Evolutionary conservation across 1,284 basidiomycete species (phyloP).

Genomic region (Ceratobasidium sp.): DNA sequence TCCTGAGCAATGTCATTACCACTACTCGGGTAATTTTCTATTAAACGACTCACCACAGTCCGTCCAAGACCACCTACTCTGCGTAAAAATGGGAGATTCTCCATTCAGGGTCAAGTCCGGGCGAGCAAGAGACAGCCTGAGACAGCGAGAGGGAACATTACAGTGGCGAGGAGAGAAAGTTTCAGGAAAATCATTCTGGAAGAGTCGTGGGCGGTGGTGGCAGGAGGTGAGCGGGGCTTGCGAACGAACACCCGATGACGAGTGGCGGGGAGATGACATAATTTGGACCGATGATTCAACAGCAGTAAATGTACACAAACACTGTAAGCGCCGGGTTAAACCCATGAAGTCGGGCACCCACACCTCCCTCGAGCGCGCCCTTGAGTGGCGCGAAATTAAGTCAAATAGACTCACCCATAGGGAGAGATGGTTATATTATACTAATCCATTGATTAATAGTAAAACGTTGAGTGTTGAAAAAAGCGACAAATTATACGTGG

Average conservation of each 20-base stretch:
- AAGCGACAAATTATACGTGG: too few relatives aligned
- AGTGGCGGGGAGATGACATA: not conserved
- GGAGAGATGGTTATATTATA: too few relatives aligned
- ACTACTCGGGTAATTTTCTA: not conserved
- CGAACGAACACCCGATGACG: not conserved
- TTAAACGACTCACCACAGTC: slow-evolving; percentile 38
- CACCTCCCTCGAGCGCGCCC: too few relatives aligned
- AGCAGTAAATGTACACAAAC: not conserved
- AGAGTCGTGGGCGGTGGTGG: slow-evolving; percentile 22
- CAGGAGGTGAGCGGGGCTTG: not conserved
- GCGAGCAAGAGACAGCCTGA: slow-evolving; percentile 19
- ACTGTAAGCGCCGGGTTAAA: too few relatives aligned
- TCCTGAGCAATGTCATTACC: slow-evolving; percentile 52
- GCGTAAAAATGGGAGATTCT: slow-evolving; percentile 29
- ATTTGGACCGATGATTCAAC: not conserved
- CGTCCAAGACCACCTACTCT: slow-evolving; percentile 32
- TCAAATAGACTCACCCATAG: too few relatives aligned
- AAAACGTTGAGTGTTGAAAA: too few relatives aligned
- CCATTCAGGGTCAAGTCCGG: slow-evolving; percentile 11
- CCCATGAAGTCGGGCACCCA: too few relatives aligned
- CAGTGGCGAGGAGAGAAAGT: not conserved
- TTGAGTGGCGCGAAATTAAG: too few relatives aligned
- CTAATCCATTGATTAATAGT: too few relatives aligned
- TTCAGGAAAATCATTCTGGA: slow-evolving; percentile 19
- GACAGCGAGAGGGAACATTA: not conserved